Percentiles rank a stretch among this genome's conserved stretches.
phyloP scores from a whole-genome alignment of 495 filamentous ascomycete species.

The Chlorociboria aeruginascens region DNA sequence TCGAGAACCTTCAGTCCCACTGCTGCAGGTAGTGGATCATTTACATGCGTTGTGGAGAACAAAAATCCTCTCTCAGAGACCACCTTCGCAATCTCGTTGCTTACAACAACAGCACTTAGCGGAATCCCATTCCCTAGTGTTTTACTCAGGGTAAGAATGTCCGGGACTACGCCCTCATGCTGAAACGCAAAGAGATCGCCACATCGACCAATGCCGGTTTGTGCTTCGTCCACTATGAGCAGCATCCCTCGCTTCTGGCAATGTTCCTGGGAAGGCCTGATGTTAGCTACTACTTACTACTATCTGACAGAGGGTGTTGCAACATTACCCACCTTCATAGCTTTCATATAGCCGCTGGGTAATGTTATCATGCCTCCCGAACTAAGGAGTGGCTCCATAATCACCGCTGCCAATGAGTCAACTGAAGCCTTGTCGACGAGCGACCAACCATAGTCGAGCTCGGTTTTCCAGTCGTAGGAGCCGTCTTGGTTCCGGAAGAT shows the following conservation, averaged over 20 bases:
- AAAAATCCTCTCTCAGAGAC: conserved; percentile 41
- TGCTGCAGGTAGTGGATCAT: conserved; percentile 45
- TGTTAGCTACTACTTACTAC: too few species aligned
- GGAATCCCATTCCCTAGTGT: conserved; percentile 51
- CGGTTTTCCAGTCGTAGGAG: conserved; percentile 39
- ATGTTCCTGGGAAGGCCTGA: too few species aligned
- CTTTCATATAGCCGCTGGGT: conserved; percentile 48
- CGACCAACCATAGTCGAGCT: conserved; percentile 63
- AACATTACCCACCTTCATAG: too few species aligned
- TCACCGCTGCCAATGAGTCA: conserved; percentile 57
- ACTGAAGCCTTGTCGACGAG: conserved; percentile 53
- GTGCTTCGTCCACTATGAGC: conserved; percentile 63
- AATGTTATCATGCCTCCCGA: conserved; percentile 45
- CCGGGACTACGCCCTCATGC: conserved; percentile 47
- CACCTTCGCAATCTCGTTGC: conserved; percentile 39
- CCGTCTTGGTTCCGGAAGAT: conserved; percentile 27
- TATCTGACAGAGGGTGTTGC: too few species aligned
- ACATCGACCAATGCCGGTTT: conserved; percentile 61
- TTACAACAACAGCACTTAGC: conserved; percentile 42
- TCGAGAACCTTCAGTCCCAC: conserved; percentile 46
- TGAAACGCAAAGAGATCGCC: conserved; percentile 57
- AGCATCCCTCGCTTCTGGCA: conserved; percentile 55
- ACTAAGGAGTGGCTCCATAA: conserved; percentile 54
- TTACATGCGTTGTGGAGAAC: conserved; percentile 49
- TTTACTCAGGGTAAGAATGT: conserved; percentile 57